Evolutionary conservation across 2,329 filamentous ascomycete species (phyloP).

Genomic region (Ilyonectria destructans): DNA sequence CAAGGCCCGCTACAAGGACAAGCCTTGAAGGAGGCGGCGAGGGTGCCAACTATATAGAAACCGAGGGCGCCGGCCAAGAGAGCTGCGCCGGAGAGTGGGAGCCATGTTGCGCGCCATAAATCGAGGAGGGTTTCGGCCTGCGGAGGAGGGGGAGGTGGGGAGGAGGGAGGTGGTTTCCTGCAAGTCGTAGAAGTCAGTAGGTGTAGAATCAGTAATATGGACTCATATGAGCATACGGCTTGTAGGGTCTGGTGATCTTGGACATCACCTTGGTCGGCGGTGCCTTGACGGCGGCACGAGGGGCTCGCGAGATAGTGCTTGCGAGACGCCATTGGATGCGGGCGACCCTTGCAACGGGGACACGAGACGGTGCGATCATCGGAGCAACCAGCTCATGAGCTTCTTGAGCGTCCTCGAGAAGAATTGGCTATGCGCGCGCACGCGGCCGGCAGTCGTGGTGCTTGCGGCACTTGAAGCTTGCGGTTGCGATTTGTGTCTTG

Average conservation of each 20-base stretch:
- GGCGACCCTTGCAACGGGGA: slow-evolving; percentile 39
- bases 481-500: slow-evolving; percentile 24
- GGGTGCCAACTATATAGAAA: slow-evolving; percentile 62
- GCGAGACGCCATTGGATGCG: slow-evolving; percentile 50
- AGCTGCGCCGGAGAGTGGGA: slow-evolving; percentile 64
- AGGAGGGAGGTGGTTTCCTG: slow-evolving; percentile 36
- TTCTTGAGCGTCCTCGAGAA: not conserved
- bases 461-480: slow-evolving; percentile 7
- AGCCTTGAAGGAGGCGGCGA: slow-evolving; percentile 54
- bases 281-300: slow-evolving; percentile 42
- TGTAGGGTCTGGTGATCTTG: slow-evolving; percentile 49
- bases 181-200: slow-evolving; percentile 27
- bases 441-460: not conserved
- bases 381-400: slow-evolving; percentile 37
- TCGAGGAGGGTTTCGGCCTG: slow-evolving; percentile 54
- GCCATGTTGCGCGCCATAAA: slow-evolving; percentile 59
- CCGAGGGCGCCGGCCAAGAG: slow-evolving; percentile 63
- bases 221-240: slow-evolving; percentile 47
- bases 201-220: not conserved
- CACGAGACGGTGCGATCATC: slow-evolving; percentile 53
- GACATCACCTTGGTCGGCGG: slow-evolving; percentile 40
- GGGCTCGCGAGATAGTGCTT: slow-evolving; percentile 48
- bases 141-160: slow-evolving; percentile 43
- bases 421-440: slow-evolving; percentile 7
- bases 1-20: slow-evolving; percentile 46